Evolutionary conservation across 2,329 filamentous ascomycete genomes (phyloP).

Genomic region (Penicillium corylophilum): DNA sequence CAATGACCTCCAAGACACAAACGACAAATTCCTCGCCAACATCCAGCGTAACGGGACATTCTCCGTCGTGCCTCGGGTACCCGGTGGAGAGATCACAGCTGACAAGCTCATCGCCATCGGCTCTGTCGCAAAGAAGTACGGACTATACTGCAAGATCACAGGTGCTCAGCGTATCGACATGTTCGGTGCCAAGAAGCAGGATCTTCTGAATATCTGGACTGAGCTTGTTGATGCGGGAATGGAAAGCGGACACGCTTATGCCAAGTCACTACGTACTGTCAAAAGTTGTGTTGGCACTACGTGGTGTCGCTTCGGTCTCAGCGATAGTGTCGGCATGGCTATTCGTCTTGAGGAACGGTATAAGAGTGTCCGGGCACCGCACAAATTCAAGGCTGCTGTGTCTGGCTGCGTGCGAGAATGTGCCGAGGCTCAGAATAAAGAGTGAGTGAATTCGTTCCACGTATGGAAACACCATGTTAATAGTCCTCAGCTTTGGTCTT

Average conservation of each 20-base stretch:
- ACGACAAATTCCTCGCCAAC: slow-evolving; percentile 83
- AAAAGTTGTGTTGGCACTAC: slow-evolving; percentile 90
- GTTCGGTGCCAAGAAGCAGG: slow-evolving; percentile 87
- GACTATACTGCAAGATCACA: slow-evolving; percentile 87
- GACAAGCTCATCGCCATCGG: slow-evolving; percentile 83
- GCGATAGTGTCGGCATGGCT: slow-evolving; percentile 88
- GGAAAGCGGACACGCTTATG: slow-evolving; percentile 89
- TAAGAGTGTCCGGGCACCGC: slow-evolving; percentile 83
- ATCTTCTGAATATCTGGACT: slow-evolving; percentile 78
- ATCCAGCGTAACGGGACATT: slow-evolving; percentile 91
- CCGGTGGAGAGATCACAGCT: slow-evolving; percentile 82
- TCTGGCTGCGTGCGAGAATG: slow-evolving; percentile 91
- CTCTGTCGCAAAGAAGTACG: slow-evolving; percentile 78
- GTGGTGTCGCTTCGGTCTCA: slow-evolving; percentile 87
- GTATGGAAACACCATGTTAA: slow-evolving; percentile 7
- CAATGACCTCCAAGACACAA: slow-evolving; percentile 83
- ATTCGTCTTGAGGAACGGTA: slow-evolving; percentile 85
- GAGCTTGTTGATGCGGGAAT: slow-evolving; percentile 78
- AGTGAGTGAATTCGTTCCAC: slow-evolving; percentile 52
- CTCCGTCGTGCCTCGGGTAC: slow-evolving; percentile 79
- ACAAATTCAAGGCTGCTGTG: slow-evolving; percentile 89
- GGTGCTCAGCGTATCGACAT: slow-evolving; percentile 89
- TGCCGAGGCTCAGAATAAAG: slow-evolving; percentile 88
- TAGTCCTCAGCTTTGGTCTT: slow-evolving; percentile 67
- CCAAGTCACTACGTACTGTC: slow-evolving; percentile 82